These are phyloP conservation scores for Panellus pusillus DNA, from an alignment of 768 basidiomycete species.

Conservation along the genomic window DNA sequence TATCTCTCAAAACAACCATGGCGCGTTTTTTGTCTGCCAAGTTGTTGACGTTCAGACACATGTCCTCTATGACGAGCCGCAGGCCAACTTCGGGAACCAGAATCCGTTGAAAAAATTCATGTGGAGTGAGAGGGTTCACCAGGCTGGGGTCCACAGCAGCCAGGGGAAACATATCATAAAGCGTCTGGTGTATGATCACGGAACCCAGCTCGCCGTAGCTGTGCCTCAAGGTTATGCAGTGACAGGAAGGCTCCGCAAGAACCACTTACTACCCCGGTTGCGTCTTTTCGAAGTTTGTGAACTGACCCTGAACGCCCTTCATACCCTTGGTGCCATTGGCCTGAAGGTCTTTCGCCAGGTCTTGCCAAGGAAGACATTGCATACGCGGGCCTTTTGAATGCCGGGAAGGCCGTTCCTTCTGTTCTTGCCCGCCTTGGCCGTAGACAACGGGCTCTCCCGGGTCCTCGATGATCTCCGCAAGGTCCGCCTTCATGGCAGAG, in stretches of 20 bases:
- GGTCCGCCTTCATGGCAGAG: constrained; percentile 41
- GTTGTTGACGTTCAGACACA: constrained; percentile 39
- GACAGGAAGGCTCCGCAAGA: neutral
- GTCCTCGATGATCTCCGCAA: constrained; percentile 59
- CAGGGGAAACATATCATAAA: constrained; percentile 75
- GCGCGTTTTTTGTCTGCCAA: constrained; percentile 41
- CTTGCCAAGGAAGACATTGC: constrained; percentile 64
- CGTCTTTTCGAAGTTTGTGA: constrained; percentile 74
- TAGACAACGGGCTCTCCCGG: constrained; percentile 28
- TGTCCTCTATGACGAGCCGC: constrained; percentile 79
- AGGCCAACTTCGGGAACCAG: constrained; percentile 89
- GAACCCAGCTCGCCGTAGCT: constrained; percentile 90
- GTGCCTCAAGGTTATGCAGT: neutral
- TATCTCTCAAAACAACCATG: constrained; percentile 64
- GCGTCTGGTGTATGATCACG: constrained; percentile 73
- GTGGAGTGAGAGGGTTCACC: constrained; percentile 64
- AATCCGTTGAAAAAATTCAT: constrained; percentile 79
- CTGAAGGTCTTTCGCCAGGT: constrained; percentile 62
- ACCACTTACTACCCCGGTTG: constrained; percentile 86
- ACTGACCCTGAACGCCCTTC: constrained; percentile 72
- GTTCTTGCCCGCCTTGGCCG: constrained; percentile 26
- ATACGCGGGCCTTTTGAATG: constrained; percentile 35
- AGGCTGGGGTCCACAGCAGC: constrained; percentile 49
- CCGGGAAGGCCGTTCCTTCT: constrained; percentile 2
- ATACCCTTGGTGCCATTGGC: constrained; percentile 65